Evolutionary conservation across 805 yeast genomes (phyloP).

Genomic region (Candida chilensis): DNA sequence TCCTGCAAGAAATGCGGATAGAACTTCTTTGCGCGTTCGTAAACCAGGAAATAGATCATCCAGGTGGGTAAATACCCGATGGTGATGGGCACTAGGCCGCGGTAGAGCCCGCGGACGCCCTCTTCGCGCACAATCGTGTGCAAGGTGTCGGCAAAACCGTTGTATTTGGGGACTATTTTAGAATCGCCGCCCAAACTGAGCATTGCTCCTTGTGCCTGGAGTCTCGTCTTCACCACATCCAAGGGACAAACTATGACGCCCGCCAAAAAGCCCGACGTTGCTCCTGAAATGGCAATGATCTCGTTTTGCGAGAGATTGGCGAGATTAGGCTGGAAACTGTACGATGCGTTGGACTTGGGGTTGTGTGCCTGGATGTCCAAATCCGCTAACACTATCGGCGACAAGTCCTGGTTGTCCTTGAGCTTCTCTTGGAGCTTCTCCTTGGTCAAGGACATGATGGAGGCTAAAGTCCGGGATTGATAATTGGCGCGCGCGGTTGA

Average conservation of each 20-base stretch:
- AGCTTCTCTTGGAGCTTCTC: no score
- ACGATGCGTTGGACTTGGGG: not conserved
- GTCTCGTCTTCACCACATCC: conserved; percentile 89
- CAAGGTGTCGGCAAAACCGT: conserved; percentile 58
- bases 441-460: no score
- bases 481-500: no score
- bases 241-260: conserved; percentile 91
- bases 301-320: conserved; percentile 28
- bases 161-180: conserved; percentile 26
- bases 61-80: conserved; percentile 95
- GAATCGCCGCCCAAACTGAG: conserved; percentile 10
- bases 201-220: conserved; percentile 83
- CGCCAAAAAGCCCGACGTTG: conserved; percentile 85
- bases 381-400: no score
- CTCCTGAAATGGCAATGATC: conserved; percentile 80
- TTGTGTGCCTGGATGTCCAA: no score
- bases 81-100: conserved; percentile 89
- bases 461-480: no score
- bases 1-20: conserved; percentile 31
- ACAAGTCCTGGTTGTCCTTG: no score
- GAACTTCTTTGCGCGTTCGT: conserved; percentile 63
- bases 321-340: not conserved
- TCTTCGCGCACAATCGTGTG: conserved; percentile 63
- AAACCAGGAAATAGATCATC: conserved; percentile 91
- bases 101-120: conserved; percentile 74